Base-by-base conservation (phyloP, 2,329 filamentous ascomycete genomes). In the Nemania diffusa region DNA sequence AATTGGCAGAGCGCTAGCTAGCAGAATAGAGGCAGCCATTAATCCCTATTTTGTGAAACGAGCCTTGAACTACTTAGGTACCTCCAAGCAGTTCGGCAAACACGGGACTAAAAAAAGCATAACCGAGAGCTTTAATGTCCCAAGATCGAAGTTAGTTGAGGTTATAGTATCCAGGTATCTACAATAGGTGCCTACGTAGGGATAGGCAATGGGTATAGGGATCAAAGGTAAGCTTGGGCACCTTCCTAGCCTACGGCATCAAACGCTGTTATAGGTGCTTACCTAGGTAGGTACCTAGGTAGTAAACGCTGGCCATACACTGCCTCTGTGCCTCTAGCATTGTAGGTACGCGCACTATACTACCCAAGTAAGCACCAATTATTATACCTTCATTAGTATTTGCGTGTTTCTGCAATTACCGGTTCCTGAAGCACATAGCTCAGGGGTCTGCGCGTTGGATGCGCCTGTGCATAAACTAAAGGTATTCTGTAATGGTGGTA, bases 351-450 rank as follows among this genome's bases (percentile, higher is more conserved):
- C 44, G 24, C 53, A 32, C 26, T 20, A 32, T 57, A 11, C 9
- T 8, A 52, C 27, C 15, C 24, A 44, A 44, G 40, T n/a, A 44
- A 15, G 15, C 40, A 9, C 17, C 40, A 20, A 44, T 8, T 20
- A 44, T 40, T 53, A 32, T n/a, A n/a, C 27, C 26, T 6, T 32
- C 27, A 17, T 6, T 52, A 26, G 17, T 32, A 52, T 44, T 63
- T n/a, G 40, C 34, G 34, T 34, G 55, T 57, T 24, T 57, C 50
- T 63, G 52, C 53, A 62, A 69, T 67, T 67, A 61, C 65, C 62
- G 65, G 65, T 62, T 59, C 61, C 65, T 68, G 61, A 59, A 48
- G 51, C 27, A 22, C 34, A 27, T 32, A 26, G 24, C 55, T 37
- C 63, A 60, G 67, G 67, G 66, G 64, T 42, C 29, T 40, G 44